A percentile compares a stretch with the other conserved stretches of the same genome.
Evolutionary conservation across 306 rosid species (phyloP).

Genomic region (Psophocarpus tetragonolobus): DNA sequence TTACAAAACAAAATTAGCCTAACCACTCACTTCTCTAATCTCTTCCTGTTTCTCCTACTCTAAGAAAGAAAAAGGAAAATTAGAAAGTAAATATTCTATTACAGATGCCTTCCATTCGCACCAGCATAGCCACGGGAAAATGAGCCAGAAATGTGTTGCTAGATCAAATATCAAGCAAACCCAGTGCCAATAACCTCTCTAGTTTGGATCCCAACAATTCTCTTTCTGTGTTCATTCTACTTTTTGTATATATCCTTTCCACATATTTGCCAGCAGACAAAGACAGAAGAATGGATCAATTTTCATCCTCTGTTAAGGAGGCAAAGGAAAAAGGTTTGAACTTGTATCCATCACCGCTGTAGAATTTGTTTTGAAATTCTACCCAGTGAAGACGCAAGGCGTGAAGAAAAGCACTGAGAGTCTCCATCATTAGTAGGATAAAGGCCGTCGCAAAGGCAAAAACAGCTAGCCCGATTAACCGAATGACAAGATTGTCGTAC

Average conservation of each 20-base stretch:
- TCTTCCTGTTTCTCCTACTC: constrained; percentile 31
- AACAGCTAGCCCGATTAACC: constrained; percentile 74
- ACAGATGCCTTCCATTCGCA: constrained; percentile 1
- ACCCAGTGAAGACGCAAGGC: constrained; percentile 98
- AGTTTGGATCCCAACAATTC: constrained; percentile 18
- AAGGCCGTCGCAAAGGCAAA: constrained; percentile 97
- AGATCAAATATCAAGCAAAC: constrained; percentile 46
- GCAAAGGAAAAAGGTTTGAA: constrained; percentile 83
- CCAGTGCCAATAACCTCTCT: constrained; percentile 5
- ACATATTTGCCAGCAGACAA: constrained; percentile 28
- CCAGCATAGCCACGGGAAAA: constrained; percentile 43
- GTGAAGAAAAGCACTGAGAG: constrained; percentile 91
- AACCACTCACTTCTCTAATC: constrained; percentile 23
- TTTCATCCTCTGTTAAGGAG: constrained; percentile 67
- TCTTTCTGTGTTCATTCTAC: constrained; percentile 26
- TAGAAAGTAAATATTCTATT: constrained; percentile 5
- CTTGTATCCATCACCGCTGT: constrained; percentile 84
- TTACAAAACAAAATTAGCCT: constrained; percentile 61
- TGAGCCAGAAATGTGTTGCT: constrained; percentile 32
- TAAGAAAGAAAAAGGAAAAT: constrained; percentile 12
- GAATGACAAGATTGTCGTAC: constrained; percentile 71
- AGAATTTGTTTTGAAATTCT: constrained; percentile 87
- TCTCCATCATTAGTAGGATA: constrained; percentile 91
- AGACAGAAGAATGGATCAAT: constrained; percentile 41
- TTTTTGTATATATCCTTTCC: constrained; percentile 8